Evolutionary conservation across 2,329 filamentous ascomycete species (phyloP).

Genomic region (Cladosporium colombiae): DNA sequence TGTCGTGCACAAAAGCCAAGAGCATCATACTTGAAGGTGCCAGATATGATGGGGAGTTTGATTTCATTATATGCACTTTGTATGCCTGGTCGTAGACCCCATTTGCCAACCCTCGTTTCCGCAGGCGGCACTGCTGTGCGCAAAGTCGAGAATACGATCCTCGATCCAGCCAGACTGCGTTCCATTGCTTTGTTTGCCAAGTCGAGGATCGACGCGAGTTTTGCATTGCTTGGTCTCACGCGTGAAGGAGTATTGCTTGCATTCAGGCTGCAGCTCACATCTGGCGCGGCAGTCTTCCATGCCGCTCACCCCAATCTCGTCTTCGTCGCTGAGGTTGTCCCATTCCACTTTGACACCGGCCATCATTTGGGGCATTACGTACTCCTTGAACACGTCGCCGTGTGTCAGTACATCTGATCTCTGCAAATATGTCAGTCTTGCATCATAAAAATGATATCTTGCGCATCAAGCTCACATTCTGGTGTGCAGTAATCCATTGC

Average conservation of each 20-base stretch:
- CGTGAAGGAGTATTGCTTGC: slow-evolving; percentile 24
- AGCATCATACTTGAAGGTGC: too few species aligned
- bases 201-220: slow-evolving; percentile 4
- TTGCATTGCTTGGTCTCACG: background rate
- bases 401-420: slow-evolving; percentile 24
- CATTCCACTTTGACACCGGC: slow-evolving; percentile 25
- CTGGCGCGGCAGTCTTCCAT: slow-evolving; percentile 20
- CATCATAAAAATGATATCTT: too few species aligned
- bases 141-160: background rate
- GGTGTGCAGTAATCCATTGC: slow-evolving; percentile 25
- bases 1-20: too few species aligned
- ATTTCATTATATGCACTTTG: background rate
- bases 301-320: slow-evolving; percentile 1
- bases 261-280: slow-evolving; percentile 19
- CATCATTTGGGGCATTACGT: slow-evolving; percentile 28
- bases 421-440: background rate
- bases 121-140: background rate
- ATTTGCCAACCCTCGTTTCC: background rate
- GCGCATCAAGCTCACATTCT: slow-evolving; percentile 19
- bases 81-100: background rate
- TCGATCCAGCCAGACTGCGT: background rate
- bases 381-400: slow-evolving; percentile 31
- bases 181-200: slow-evolving; percentile 1
- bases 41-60: too few species aligned
- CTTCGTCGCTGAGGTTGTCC: slow-evolving; percentile 31